Conservation (phyloP, 2,329 filamentous ascomycete genomes). For the Apiospora malaysiana region DNA sequence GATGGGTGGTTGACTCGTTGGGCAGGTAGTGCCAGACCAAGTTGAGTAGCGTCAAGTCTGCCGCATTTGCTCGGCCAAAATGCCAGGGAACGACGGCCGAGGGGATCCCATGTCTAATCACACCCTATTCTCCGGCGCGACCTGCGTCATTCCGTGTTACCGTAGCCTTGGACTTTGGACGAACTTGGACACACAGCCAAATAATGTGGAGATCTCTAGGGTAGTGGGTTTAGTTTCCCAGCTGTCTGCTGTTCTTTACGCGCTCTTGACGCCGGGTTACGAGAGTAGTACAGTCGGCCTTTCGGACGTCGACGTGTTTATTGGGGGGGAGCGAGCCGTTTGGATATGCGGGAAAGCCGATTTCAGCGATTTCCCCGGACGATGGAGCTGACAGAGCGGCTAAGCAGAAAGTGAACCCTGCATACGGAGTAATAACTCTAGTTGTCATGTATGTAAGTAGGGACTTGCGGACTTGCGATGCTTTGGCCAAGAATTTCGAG, state of each 20-base stretch:
- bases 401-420: slow-evolving; percentile 6
- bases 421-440: not conserved
- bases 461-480: not conserved
- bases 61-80: slow-evolving; percentile 7
- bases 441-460: not conserved
- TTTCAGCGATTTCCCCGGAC: slow-evolving; percentile 5
- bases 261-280: not conserved
- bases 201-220: not conserved
- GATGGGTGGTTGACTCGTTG: not conserved
- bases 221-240: not conserved
- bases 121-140: slow-evolving; percentile 6
- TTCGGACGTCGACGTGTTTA: slow-evolving; percentile 1
- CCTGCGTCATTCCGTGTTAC: slow-evolving; percentile 18
- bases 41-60: not conserved
- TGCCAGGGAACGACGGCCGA: slow-evolving; percentile 5
- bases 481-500: not conserved
- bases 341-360: not conserved
- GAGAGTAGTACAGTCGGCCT: not conserved
- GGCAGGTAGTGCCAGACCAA: slow-evolving; percentile 5
- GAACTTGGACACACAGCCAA: slow-evolving; percentile 5
- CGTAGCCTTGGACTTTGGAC: not conserved
- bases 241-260: not conserved
- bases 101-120: not conserved
- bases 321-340: not conserved
- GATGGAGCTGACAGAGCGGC: slow-evolving; percentile 9